Base-by-base conservation (phyloP, 2,329 filamentous ascomycete species). In the Neofusicoccum kwambonambiense region DNA sequence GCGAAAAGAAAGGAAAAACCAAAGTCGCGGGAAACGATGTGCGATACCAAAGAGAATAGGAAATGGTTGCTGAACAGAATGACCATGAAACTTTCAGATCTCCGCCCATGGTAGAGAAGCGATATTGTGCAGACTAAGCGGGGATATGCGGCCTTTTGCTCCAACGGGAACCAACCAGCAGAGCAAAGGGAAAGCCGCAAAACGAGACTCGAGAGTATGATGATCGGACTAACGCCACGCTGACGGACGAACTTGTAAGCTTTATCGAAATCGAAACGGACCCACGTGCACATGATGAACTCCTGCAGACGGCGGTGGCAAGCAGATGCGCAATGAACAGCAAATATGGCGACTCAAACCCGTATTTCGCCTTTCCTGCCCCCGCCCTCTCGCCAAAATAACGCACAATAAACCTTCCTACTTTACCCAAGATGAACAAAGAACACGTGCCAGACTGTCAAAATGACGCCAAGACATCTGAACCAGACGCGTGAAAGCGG, bases 361-460 rank as follows among this genome's bases (percentile, higher is more conserved):
- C 60, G 9, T 54, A 45, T 42, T 63, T 63, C 60, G 61, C 61
- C 61, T 35, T 63, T 17, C 22, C 22, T 19, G 5, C 15, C 19
- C 61, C 27, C 61, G 9, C 42, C 41, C 2, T 47, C 56, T 60
- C 56, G 56, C 56, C 56, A 13, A 37, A 37, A 62, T n/a, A 15
- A 22, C 34, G 4, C 9, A 57, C 37, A n/a, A 17, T 47, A 27
- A 52, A 35, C 49, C 34, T 52, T 62, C 34, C 47, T 52, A 35
- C 61, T 54, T 11, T 64, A 64, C 62, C 62, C 62, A 64, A 64
- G 27, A 64, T 64, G 62, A 64, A 64, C 62, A 64, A 49, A 49
- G 42, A 56, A 47, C 56, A 37, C 17, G 42, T 47, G 56, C 31
- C n/a, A 47, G 42, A 31, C 56, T 13, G 56, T 45, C 42, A 34